phyloP scores from a whole-genome alignment of 495 filamentous ascomycete genomes.

The Penicillium daleae region DNA sequence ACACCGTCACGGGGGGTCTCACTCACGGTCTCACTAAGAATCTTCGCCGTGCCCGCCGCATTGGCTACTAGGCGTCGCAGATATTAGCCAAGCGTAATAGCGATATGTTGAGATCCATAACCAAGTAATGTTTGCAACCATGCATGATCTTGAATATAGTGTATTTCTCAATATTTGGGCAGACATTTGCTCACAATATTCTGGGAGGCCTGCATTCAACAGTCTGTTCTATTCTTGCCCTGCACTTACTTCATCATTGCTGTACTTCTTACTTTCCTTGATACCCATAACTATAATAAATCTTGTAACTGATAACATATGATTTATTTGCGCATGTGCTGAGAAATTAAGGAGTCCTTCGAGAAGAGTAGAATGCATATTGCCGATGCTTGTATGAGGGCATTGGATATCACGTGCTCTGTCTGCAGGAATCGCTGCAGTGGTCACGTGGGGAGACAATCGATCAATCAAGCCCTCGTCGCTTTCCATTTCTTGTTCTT shows the following conservation, averaged over 20 bases:
- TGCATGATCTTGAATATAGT: not conserved
- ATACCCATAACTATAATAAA: slow-evolving; percentile 28
- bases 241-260: not conserved
- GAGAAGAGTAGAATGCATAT: not conserved
- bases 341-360: not conserved
- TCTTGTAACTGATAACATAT: not conserved
- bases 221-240: not conserved
- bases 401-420: not conserved
- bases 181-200: not conserved
- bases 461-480: not conserved
- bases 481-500: not conserved
- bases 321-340: too few relatives aligned
- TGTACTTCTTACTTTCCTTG: slow-evolving; percentile 20
- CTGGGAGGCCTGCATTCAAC: not conserved
- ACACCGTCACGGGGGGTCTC: slow-evolving; percentile 12
- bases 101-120: not conserved
- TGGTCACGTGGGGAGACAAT: not conserved
- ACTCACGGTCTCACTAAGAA: slow-evolving; percentile 19
- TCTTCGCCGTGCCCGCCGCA: slow-evolving; percentile 22
- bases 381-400: not conserved
- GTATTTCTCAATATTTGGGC: not conserved
- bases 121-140: not conserved
- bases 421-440: not conserved
- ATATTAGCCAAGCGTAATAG: not conserved
- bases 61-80: slow-evolving; percentile 8